Evolutionary conservation across 805 yeast species (phyloP), one percentile per base, ranked within the genome.

Genomic region (Middelhovenomyces tepae): DNA sequence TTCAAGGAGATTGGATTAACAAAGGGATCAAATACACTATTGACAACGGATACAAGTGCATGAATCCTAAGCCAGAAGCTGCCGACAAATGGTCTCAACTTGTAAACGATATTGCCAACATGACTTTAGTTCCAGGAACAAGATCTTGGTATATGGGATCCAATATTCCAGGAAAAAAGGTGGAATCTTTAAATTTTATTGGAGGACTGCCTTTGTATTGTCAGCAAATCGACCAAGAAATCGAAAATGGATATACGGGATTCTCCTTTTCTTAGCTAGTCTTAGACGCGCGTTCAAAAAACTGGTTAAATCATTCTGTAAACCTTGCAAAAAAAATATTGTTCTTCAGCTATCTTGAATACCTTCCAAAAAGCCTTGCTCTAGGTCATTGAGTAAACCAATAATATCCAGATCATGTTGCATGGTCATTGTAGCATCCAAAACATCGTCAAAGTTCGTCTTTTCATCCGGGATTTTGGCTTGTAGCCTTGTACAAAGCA

Each of bases 61-160:
- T 50, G 16, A 30, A 46, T 7, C 46, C 57, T 4, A 41, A 36
- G 4, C 24, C 29, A 11, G 49, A 50, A 16, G 47, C 46, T 9
- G 47, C 45, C 31, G 28, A 40, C n/a, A 36, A 25, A 10, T 54
- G 39, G 36, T 30, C 39, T 5, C 39, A 43, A 25, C 31, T 38
- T 20, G 38, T 53, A 20, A 40, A 49, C 25, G 49, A 46, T 20
- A 31, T n/a, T 26, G 38, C 42, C 19, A 28, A 31, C 16, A 28
- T 17, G 2, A 41, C 55, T 3, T 36, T 53, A 32, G 43, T 47
- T 27, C 50, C 51, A 17, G 30, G 32, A 16, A 45, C 55, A 9
- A 46, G 38, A 25, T 46, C 50, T 5, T 48, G 53, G 51, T 54
- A 52, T 25, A 52, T 51, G 56, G 58, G 58, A 5, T 48, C 51